Conservation (phyloP, 139 green algal genomes). For the Edaphochlamys debaryana region DNA sequence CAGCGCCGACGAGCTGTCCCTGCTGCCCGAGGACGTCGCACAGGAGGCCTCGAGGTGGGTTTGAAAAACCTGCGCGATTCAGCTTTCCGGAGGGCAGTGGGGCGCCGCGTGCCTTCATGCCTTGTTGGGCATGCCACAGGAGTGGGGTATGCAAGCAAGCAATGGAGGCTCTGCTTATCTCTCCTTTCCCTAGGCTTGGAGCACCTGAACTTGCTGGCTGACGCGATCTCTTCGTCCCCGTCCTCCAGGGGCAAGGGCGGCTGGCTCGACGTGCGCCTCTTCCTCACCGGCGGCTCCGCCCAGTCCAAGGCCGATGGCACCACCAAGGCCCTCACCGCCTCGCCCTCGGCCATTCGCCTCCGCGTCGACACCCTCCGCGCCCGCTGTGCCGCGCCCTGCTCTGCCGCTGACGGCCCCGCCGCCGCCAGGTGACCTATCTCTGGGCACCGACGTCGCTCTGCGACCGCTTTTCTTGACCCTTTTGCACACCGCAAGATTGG, state of each 20-base stretch:
- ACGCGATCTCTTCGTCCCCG: too few species aligned
- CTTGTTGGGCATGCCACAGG: background rate
- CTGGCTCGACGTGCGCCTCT: conserved; percentile 30
- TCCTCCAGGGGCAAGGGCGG: too few species aligned
- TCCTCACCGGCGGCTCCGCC: background rate
- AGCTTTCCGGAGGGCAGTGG: too few species aligned
- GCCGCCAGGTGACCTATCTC: too few species aligned
- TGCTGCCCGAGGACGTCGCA: background rate
- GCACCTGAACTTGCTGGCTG: background rate
- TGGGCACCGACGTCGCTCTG: background rate
- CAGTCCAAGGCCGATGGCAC: background rate
- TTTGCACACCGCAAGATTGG: too few species aligned
- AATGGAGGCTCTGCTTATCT: background rate
- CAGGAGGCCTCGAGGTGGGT: conserved; percentile 10
- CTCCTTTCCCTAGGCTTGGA: background rate
- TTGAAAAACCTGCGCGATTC: too few species aligned
- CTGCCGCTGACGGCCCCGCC: background rate
- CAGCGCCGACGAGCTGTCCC: conserved; percentile 5
- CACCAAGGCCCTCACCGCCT: background rate
- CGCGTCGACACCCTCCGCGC: too few species aligned
- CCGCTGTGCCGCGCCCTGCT: too few species aligned
- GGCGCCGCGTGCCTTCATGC: too few species aligned
- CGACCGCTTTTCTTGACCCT: too few species aligned
- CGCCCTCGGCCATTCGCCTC: background rate
- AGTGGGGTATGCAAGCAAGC: background rate